A percentile compares a stretch with the other conserved stretches of the same genome.
phyloP scores from a whole-genome alignment of 2,329 filamentous ascomycete species.

The Hypoxylon sp. region DNA sequence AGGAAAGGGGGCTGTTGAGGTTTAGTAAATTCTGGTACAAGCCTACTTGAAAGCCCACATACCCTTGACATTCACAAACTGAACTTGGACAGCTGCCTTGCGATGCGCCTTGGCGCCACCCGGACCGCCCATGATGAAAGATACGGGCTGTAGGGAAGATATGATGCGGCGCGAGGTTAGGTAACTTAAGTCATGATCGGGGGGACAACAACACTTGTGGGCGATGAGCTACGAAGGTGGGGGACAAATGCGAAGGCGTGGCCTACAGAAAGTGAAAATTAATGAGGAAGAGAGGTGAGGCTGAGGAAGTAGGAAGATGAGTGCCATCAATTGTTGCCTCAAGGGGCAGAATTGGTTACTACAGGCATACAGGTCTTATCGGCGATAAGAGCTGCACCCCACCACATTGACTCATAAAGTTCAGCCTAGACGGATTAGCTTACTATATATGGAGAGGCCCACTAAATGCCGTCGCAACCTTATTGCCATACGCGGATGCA shows the following conservation, averaged over 20 bases:
- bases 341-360: conserved; percentile 7
- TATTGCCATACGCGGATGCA: too few species aligned
- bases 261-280: not conserved
- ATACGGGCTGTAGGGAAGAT: not conserved
- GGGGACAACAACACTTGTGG: not conserved
- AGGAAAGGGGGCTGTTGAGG: conserved; percentile 39
- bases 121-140: conserved; percentile 21
- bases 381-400: conserved; percentile 27
- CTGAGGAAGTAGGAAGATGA: not conserved
- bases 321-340: not conserved
- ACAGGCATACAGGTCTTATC: conserved; percentile 4
- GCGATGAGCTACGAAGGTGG: not conserved
- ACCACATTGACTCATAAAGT: conserved; percentile 31
- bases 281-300: conserved; percentile 7
- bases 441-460: not conserved
- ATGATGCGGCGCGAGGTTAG: not conserved
- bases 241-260: not conserved
- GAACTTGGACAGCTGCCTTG: conserved; percentile 1
- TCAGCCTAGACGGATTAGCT: not conserved
- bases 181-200: not conserved
- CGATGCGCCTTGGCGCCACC: not conserved
- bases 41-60: not conserved
- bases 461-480: not conserved
- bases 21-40: conserved; percentile 8
- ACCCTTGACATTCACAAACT: conserved; percentile 12